A percentile compares a stretch with the other conserved stretches of the same genome.
Evolutionary conservation across 2,329 filamentous ascomycete species (phyloP).

Genomic region (Leptographium radiaticola): DNA sequence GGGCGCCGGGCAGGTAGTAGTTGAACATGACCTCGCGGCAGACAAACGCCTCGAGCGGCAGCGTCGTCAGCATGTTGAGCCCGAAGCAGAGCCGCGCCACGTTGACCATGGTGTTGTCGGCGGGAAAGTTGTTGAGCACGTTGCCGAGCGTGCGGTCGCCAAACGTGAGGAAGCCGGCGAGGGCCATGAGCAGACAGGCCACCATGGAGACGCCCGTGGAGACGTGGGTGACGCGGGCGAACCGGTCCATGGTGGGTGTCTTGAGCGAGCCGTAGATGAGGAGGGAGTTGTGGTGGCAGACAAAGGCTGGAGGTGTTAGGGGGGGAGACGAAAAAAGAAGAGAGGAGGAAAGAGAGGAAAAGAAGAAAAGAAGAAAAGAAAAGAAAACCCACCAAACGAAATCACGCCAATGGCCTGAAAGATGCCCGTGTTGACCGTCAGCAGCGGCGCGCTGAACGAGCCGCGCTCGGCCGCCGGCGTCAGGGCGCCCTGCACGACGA

Average conservation of each 20-base stretch:
- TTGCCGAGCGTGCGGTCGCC: constrained; percentile 87
- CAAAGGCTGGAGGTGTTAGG: constrained; percentile 35
- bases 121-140: constrained; percentile 93
- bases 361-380: not conserved
- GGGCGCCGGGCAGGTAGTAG: constrained; percentile 56
- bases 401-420: constrained; percentile 97
- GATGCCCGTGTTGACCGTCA: constrained; percentile 75
- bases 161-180: constrained; percentile 85
- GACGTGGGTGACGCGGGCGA: constrained; percentile 84
- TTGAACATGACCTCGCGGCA: constrained; percentile 93
- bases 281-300: constrained; percentile 86
- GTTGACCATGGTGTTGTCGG: constrained; percentile 86
- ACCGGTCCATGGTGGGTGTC: constrained; percentile 91
- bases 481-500: constrained; percentile 69
- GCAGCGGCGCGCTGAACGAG: constrained; percentile 51
- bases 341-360: not conserved
- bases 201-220: constrained; percentile 81
- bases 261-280: constrained; percentile 93
- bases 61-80: constrained; percentile 94
- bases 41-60: constrained; percentile 93
- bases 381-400: constrained; percentile 63
- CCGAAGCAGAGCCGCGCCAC: constrained; percentile 90
- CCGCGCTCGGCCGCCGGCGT: constrained; percentile 63
- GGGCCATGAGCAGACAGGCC: constrained; percentile 80
- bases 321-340: not conserved